phyloP scores from a whole-genome alignment of 2,329 filamentous ascomycete species.

The Aspergillus neotritici region DNA sequence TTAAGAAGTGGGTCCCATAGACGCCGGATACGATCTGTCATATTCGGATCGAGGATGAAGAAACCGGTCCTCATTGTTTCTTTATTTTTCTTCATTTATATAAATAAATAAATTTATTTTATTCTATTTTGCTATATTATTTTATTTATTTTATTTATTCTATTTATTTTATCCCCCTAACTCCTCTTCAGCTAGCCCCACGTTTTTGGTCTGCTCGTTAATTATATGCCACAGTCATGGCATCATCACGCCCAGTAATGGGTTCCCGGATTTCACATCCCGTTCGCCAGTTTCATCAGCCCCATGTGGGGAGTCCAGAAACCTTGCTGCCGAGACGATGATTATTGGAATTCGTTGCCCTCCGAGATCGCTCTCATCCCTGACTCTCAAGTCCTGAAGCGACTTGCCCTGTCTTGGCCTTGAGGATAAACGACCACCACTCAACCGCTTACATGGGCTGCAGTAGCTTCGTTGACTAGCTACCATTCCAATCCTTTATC shows the following conservation, averaged over 20 bases:
- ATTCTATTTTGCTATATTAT: no score
- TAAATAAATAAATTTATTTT: no score
- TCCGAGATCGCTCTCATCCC: neutral
- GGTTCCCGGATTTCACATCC: no score
- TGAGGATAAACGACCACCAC: no score
- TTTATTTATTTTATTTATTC: no score
- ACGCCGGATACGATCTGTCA: constrained; percentile 28
- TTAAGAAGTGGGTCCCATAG: constrained; percentile 6
- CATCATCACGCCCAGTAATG: neutral
- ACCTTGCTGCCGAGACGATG: neutral
- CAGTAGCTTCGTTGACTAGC: no score
- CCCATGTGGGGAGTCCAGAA: no score
- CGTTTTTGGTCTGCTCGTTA: constrained; percentile 10
- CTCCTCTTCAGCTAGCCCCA: constrained; percentile 11
- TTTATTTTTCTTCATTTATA: no score
- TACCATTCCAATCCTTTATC: no score
- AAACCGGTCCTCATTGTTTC: constrained; percentile 1
- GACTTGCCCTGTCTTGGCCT: neutral
- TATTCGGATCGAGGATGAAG: constrained; percentile 19
- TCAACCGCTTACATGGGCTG: no score
- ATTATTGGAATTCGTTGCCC: no score
- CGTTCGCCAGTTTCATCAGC: no score
- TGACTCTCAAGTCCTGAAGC: neutral
- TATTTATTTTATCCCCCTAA: neutral
- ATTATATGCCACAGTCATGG: constrained; percentile 1